These are phyloP conservation scores for Corynascus novoguineensis DNA, from an alignment of 495 filamentous ascomycete genomes.

Conservation along the genomic window DNA sequence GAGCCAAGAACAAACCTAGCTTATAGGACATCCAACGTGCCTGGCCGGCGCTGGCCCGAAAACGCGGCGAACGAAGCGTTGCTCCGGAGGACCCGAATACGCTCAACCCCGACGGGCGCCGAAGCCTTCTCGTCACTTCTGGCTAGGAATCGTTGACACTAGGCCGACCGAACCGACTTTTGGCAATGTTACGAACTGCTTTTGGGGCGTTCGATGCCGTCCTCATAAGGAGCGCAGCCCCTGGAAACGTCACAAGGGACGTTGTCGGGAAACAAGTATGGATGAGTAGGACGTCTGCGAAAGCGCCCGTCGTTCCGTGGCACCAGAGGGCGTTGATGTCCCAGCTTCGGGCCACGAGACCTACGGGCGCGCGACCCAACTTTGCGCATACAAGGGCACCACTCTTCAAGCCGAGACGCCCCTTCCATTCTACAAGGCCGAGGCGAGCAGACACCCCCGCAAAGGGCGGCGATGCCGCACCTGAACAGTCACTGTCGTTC, in stretches of 20 bases:
- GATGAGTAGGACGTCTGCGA: constrained; percentile 11
- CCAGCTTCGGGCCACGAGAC: constrained; percentile 17
- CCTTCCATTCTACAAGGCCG: constrained; percentile 26
- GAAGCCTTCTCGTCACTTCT: not conserved
- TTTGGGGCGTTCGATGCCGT: constrained; percentile 21
- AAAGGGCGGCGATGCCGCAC: constrained; percentile 3
- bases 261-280: not conserved
- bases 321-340: constrained; percentile 16
- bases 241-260: constrained; percentile 1
- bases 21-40: no score
- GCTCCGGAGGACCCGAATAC: not conserved
- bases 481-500: constrained; percentile 48
- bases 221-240: constrained; percentile 6
- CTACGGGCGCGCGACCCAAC: not conserved
- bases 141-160: not conserved
- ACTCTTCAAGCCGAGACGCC: constrained; percentile 15
- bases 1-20: not conserved
- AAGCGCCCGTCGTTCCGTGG: not conserved
- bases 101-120: not conserved
- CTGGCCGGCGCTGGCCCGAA: no score
- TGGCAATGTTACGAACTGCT: constrained; percentile 20
- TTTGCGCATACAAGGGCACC: constrained; percentile 9
- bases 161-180: not conserved
- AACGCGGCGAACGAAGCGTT: not conserved
- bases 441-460: constrained; percentile 9